Evolutionary conservation across 805 yeast genomes (phyloP), one percentile per base, ranked within the genome.

Genomic region (Wickerhamia fluorescens): DNA sequence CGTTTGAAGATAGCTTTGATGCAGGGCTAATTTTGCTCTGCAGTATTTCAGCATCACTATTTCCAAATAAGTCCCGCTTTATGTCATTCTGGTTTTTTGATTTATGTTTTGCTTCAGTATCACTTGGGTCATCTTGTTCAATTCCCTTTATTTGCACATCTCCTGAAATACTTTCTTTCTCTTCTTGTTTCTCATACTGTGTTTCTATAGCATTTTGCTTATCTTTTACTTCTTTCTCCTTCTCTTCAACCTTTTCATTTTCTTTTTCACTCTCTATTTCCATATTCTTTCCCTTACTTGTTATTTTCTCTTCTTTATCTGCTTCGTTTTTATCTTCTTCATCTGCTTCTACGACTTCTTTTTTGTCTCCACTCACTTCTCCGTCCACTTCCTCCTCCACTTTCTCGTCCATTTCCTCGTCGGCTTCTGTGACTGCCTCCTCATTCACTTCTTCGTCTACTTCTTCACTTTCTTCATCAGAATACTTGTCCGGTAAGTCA

Each of bases 381-480:
- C 30, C 33, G n/a, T 28, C 10, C 9, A 8, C 20, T 37, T 22
- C 25, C 28, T 16, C 30, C 29, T 14, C 25, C 17, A 22, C 27
- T 8, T 33, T 21, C 11, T 39, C 41, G 15, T 34, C 49, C n/a
- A n/a, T n/a, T 13, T 42, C 46, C 14, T 54, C 56, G 18, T 51
- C 51, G 1, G 43, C 45, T 16, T 15, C 24, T 4, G 49, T 58
- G 3, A 68, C 66, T 3, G 69, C 78, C 1, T 48, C 56, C 12
- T 70, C 75, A 2, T 65, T 68, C 5, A 61, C 66, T 34, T 77
- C 77, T 4, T 50, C 59, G 3, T 68, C 66, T 3, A 69, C 78
- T 1, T 48, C 56, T 12, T 70, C 75, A 2, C 65, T 68, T 5
- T 62, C 66, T 34, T 77, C 77, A 58, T 77, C 74, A 45, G 77